Conservation (phyloP, 441 rosid species). For the Populus tomentosa region DNA sequence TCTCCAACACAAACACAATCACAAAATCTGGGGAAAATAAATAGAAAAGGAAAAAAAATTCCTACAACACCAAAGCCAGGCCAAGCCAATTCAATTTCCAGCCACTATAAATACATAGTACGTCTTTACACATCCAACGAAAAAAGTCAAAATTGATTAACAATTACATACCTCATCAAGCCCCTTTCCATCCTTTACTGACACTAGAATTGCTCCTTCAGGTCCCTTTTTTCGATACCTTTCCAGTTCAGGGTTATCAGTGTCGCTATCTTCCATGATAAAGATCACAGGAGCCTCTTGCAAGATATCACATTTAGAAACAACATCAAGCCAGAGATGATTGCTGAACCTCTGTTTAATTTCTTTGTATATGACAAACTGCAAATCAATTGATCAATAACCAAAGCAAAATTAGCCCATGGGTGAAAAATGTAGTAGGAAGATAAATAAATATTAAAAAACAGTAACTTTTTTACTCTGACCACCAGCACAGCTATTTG, state of each 20-base stretch:
- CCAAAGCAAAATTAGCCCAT: neutral
- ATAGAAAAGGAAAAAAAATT: neutral
- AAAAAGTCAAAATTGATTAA: neutral
- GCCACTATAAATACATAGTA: neutral
- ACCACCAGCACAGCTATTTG: neutral
- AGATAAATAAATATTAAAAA: neutral
- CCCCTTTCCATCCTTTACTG: slow-evolving; percentile 64
- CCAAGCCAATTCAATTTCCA: neutral
- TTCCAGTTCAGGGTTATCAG: slow-evolving; percentile 45
- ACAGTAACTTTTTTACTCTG: neutral
- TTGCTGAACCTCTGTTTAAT: slow-evolving; percentile 62
- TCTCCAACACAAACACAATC: neutral
- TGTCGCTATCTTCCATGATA: slow-evolving; percentile 47
- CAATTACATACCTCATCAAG: slow-evolving; percentile 50
- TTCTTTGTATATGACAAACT: slow-evolving; percentile 78
- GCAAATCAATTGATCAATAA: slow-evolving; percentile 24
- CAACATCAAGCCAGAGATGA: slow-evolving; percentile 84
- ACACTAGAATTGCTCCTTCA: slow-evolving; percentile 60
- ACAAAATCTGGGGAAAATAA: neutral
- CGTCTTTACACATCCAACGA: neutral
- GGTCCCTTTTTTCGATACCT: slow-evolving; percentile 71
- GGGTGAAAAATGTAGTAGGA: neutral
- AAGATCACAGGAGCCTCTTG: slow-evolving; percentile 51
- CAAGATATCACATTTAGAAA: slow-evolving; percentile 84
- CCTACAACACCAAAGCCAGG: neutral